Conservation (phyloP, 306 rosid genomes). For the Pyrus communis region DNA sequence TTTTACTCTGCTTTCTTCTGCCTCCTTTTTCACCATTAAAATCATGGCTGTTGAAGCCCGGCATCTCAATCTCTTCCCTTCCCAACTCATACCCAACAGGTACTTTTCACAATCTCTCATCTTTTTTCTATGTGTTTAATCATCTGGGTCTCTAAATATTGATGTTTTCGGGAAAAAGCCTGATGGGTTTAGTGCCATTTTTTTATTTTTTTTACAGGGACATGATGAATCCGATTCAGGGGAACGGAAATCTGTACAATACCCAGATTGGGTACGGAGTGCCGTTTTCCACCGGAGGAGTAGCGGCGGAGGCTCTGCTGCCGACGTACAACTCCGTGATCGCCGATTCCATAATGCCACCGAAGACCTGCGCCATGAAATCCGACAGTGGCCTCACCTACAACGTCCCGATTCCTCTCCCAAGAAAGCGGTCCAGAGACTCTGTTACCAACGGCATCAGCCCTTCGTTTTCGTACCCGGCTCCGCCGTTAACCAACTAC, state of each 20-base stretch:
- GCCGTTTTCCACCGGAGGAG: conserved; percentile 39
- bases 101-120: neutral
- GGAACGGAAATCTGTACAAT: conserved; percentile 19
- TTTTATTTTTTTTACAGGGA: conserved; percentile 25
- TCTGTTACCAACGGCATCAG: conserved; percentile 11
- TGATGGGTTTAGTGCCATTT: neutral
- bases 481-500: neutral
- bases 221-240: conserved; percentile 44
- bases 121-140: neutral
- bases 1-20: neutral
- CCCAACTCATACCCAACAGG: conserved; percentile 61
- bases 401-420: conserved; percentile 21
- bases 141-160: neutral
- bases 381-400: conserved; percentile 68
- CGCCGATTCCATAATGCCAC: conserved; percentile 32
- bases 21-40: neutral
- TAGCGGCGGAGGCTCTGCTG: conserved; percentile 30
- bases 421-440: conserved; percentile 68
- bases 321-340: conserved; percentile 36
- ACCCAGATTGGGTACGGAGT: conserved; percentile 34
- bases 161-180: no score
- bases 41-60: conserved; percentile 87
- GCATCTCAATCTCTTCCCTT: conserved; percentile 56
- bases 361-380: conserved; percentile 29
- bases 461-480: conserved; percentile 19